Evolutionary conservation across 1,284 basidiomycete species (phyloP).

Genomic region (Anthracocystis walkeri): DNA sequence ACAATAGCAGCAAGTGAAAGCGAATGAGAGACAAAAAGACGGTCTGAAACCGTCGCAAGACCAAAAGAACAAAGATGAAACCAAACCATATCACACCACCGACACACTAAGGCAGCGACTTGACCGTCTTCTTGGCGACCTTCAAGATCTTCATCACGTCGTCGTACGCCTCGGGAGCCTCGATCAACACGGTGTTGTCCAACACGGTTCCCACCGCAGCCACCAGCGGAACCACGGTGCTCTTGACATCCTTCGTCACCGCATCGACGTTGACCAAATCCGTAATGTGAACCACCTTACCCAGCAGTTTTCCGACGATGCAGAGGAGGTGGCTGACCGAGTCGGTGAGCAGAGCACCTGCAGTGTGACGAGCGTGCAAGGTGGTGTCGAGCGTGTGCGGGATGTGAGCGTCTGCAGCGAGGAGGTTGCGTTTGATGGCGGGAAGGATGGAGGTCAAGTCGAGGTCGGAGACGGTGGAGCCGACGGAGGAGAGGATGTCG

Average conservation of each 20-base stretch:
- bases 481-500: slow-evolving; percentile 14
- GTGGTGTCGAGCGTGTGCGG: neutral
- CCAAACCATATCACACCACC: neutral
- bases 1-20: neutral
- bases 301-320: slow-evolving; percentile 7
- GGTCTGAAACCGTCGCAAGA: neutral
- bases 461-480: slow-evolving; percentile 4
- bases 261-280: slow-evolving; percentile 12
- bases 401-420: slow-evolving; percentile 1
- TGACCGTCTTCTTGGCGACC: slow-evolving; percentile 14
- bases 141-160: slow-evolving; percentile 7
- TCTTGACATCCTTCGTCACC: slow-evolving; percentile 11
- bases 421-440: slow-evolving; percentile 11
- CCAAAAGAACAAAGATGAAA: neutral
- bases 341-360: slow-evolving; percentile 11
- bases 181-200: neutral
- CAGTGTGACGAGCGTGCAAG: neutral
- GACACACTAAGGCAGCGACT: slow-evolving; percentile 9
- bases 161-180: neutral
- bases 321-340: slow-evolving; percentile 17
- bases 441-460: slow-evolving; percentile 9
- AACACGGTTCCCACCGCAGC: neutral
- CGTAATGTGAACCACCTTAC: slow-evolving; percentile 15
- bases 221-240: slow-evolving; percentile 14
- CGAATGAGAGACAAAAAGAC: neutral